phyloP scores from a whole-genome alignment of 2,329 filamentous ascomycete genomes.

The Acrocalymma vagum region DNA sequence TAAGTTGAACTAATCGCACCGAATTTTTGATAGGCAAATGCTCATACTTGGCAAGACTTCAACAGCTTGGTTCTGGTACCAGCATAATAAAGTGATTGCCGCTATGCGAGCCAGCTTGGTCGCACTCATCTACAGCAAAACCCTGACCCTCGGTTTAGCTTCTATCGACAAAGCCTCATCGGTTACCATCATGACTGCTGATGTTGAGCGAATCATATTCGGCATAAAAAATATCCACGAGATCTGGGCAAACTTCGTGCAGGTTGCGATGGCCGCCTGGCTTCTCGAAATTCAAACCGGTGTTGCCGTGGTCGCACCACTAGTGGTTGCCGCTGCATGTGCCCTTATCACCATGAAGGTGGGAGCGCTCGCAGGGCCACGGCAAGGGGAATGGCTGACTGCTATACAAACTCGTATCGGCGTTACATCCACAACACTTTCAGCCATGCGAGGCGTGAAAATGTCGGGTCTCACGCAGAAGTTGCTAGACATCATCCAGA shows the following conservation, averaged over 20 bases:
- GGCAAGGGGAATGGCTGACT: slow-evolving; percentile 33
- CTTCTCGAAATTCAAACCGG: slow-evolving; percentile 29
- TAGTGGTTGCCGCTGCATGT: slow-evolving; percentile 24
- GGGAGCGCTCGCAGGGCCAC: slow-evolving; percentile 25
- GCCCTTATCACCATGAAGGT: slow-evolving; percentile 24
- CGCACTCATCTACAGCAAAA: too few relatives aligned
- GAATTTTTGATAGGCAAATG: too few relatives aligned
- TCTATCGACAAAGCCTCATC: too few relatives aligned
- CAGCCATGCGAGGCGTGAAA: slow-evolving; percentile 50
- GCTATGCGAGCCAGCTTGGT: too few relatives aligned
- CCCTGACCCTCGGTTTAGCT: too few relatives aligned
- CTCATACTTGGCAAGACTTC: too few relatives aligned
- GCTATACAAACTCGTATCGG: slow-evolving; percentile 34
- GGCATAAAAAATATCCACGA: slow-evolving; percentile 27
- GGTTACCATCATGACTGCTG: slow-evolving; percentile 33
- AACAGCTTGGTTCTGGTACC: too few relatives aligned
- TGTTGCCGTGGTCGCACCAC: slow-evolving; percentile 26
- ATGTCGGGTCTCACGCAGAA: slow-evolving; percentile 46
- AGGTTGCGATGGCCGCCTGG: slow-evolving; percentile 21
- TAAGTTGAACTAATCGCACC: too few relatives aligned
- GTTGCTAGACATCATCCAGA: slow-evolving; percentile 41
- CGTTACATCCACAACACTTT: slow-evolving; percentile 37
- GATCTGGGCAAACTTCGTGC: slow-evolving; percentile 23
- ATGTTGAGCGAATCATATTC: slow-evolving; percentile 25
- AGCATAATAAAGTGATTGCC: too few relatives aligned